Evolutionary conservation across 345 rosid genomes (phyloP).

Genomic region (Moringa oleifera): DNA sequence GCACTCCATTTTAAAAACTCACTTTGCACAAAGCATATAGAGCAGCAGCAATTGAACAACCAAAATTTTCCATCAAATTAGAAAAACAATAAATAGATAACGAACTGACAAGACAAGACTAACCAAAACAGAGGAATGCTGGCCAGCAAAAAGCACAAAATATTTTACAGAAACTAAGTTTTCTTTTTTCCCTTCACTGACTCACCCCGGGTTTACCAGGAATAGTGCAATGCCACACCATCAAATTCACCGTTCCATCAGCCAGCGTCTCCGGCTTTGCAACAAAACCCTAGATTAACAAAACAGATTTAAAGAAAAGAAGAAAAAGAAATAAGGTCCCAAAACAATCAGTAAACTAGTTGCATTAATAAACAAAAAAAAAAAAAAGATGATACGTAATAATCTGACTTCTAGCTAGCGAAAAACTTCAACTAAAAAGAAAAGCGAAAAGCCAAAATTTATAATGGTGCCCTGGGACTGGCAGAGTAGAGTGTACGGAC

Average conservation of each 20-base stretch:
- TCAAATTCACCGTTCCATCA: conserved; percentile 85
- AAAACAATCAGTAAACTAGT: neutral
- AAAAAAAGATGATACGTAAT: conserved; percentile 3
- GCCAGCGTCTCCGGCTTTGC: conserved; percentile 82
- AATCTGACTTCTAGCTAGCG: no score
- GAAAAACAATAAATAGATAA: no score
- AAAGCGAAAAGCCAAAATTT: neutral
- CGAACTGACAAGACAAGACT: no score
- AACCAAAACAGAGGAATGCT: no score
- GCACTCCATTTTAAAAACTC: no score
- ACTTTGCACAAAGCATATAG: no score
- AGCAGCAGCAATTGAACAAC: no score
- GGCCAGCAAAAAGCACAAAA: no score
- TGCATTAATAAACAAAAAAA: neutral
- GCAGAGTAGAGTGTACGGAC: conserved; percentile 32
- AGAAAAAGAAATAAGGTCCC: no score
- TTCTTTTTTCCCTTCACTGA: neutral
- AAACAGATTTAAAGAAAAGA: conserved; percentile 1
- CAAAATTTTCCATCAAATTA: no score
- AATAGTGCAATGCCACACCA: conserved; percentile 95
- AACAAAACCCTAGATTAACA: conserved; percentile 75
- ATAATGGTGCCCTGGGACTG: neutral
- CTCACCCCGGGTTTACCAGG: conserved; percentile 97
- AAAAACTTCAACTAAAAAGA: neutral
- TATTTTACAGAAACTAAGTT: no score